A percentile compares a stretch with the other conserved stretches of the same genome.
These are phyloP conservation scores for Aspergillus ellipticus DNA, from an alignment of 495 filamentous ascomycete species.

Conservation along the genomic window DNA sequence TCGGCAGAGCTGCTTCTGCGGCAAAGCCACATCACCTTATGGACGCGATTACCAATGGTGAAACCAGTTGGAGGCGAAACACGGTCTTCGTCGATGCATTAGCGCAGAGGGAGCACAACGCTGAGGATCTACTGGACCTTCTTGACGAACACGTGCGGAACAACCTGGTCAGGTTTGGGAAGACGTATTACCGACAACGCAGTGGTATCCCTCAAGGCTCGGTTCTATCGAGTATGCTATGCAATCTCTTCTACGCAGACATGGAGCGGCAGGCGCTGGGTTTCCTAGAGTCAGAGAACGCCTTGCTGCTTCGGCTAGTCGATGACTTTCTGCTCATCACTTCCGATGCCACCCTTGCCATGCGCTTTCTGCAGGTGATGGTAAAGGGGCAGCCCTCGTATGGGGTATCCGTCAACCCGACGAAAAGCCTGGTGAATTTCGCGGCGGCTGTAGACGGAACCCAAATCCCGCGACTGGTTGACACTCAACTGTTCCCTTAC, in stretches of 20 bases:
- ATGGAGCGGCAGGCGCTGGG: slow-evolving; percentile 65
- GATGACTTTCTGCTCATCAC: slow-evolving; percentile 94
- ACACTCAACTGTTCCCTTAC: slow-evolving; percentile 67
- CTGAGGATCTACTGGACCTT: slow-evolving; percentile 61
- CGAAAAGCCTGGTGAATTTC: slow-evolving; percentile 87
- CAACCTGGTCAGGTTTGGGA: slow-evolving; percentile 86
- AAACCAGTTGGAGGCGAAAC: slow-evolving; percentile 42
- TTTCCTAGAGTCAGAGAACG: slow-evolving; percentile 59
- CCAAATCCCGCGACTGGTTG: slow-evolving; percentile 49
- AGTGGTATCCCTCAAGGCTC: slow-evolving; percentile 92
- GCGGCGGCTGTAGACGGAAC: slow-evolving; percentile 54
- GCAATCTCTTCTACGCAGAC: slow-evolving; percentile 92
- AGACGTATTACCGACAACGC: slow-evolving; percentile 84
- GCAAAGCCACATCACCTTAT: slow-evolving; percentile 51
- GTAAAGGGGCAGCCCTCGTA: slow-evolving; percentile 71
- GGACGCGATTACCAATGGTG: slow-evolving; percentile 48
- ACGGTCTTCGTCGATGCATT: slow-evolving; percentile 73
- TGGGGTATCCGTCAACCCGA: slow-evolving; percentile 70
- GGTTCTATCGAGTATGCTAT: slow-evolving; percentile 76
- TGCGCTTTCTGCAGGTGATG: slow-evolving; percentile 73
- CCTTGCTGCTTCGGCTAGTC: slow-evolving; percentile 73
- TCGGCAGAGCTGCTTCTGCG: slow-evolving; percentile 52
- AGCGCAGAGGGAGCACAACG: slow-evolving; percentile 47
- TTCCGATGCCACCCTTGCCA: slow-evolving; percentile 57
- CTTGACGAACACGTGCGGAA: slow-evolving; percentile 71